phyloP scores from a whole-genome alignment of 805 yeast species.

The Yueomyces sinensis region DNA sequence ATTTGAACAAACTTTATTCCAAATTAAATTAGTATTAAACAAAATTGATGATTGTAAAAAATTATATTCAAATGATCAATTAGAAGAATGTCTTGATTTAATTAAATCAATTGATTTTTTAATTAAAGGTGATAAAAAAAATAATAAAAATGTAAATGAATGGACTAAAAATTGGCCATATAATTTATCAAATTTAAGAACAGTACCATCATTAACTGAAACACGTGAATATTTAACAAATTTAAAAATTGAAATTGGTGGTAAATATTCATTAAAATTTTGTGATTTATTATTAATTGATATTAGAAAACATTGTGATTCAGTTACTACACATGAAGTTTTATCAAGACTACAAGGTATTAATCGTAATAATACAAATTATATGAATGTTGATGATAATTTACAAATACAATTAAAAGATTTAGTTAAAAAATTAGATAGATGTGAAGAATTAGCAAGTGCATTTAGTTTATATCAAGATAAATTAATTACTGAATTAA shows the following conservation, averaged over 20 bases:
- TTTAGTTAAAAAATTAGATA: constrained; percentile 41
- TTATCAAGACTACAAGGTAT: constrained; percentile 31
- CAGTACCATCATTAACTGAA: constrained; percentile 20
- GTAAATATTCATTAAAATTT: constrained; percentile 48
- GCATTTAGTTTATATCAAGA: constrained; percentile 60
- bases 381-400: constrained; percentile 26
- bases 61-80: constrained; percentile 25
- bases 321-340: constrained; percentile 35
- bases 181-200: constrained; percentile 19
- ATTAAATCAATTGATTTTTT: constrained; percentile 45
- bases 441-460: constrained; percentile 45
- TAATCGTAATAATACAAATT: constrained; percentile 24
- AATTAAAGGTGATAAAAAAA: constrained; percentile 36
- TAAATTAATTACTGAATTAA: constrained; percentile 53
- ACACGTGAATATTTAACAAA: constrained; percentile 40
- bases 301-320: constrained; percentile 42
- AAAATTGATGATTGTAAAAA: constrained; percentile 29
- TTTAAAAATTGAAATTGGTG: constrained; percentile 54
- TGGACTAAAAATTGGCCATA: constrained; percentile 31
- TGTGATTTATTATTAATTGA: constrained; percentile 45
- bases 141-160: constrained; percentile 16
- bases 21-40: constrained; percentile 31
- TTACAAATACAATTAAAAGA: constrained; percentile 33
- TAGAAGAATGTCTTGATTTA: constrained; percentile 41
- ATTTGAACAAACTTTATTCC: constrained; percentile 47